Evolutionary conservation across 2,329 filamentous ascomycete genomes (phyloP).

Genomic region (Trichoderma afroharzianum): DNA sequence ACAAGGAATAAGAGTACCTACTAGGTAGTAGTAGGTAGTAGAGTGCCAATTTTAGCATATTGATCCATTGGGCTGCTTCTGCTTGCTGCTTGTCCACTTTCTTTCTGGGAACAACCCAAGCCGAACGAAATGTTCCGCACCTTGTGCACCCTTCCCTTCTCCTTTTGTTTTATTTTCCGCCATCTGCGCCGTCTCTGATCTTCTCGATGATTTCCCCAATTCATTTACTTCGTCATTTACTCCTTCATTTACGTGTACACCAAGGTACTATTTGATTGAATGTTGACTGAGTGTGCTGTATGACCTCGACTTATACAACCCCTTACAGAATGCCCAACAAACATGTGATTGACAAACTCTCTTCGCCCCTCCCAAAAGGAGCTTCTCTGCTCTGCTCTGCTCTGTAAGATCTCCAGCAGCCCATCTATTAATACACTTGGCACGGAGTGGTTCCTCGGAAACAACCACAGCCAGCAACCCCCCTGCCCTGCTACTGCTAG

Average conservation of each 20-base stretch:
- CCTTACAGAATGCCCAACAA: not conserved
- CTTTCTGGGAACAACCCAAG: not conserved
- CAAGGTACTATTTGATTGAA: not conserved
- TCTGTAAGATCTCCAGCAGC: not conserved
- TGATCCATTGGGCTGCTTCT: not conserved
- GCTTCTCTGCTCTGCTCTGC: not conserved
- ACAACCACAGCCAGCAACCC: not conserved
- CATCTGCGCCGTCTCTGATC: not conserved
- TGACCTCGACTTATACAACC: not conserved
- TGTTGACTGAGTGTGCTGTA: too few species aligned
- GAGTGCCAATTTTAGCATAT: not conserved
- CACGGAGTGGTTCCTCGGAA: conserved; percentile 1
- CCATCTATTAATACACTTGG: not conserved
- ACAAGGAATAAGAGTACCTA: too few species aligned
- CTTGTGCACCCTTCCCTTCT: not conserved
- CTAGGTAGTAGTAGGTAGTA: too few species aligned
- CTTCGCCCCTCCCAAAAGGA: not conserved
- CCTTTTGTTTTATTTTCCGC: not conserved
- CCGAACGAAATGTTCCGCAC: not conserved
- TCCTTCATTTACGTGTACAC: too few species aligned
- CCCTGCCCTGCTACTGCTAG: not conserved
- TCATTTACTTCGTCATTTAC: not conserved
- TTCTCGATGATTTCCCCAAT: not conserved
- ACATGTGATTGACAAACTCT: not conserved
- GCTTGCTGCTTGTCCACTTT: not conserved